phyloP scores from a whole-genome alignment of 345 rosid species.

The Murraya koenigii region DNA sequence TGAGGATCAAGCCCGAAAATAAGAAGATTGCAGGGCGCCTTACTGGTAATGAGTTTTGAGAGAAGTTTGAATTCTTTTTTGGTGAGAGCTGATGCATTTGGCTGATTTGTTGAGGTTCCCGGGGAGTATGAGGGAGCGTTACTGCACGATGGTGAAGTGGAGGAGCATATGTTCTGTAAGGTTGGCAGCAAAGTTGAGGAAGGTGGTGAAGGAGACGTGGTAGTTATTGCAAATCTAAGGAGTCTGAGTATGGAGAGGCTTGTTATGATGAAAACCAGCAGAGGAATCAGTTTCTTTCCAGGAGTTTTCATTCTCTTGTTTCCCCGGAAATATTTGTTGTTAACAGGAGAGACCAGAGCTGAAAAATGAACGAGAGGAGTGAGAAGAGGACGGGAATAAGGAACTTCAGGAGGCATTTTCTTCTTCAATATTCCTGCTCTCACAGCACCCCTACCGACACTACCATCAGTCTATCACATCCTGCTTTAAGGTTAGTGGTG shows the following conservation, averaged over 20 bases:
- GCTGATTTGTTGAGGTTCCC: constrained; percentile 1
- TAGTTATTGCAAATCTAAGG: constrained; percentile 44
- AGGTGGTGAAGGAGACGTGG: constrained; percentile 42
- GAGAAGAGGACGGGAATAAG: constrained; percentile 35
- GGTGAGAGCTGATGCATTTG: constrained; percentile 31
- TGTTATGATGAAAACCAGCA: constrained; percentile 57
- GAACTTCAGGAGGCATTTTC: constrained; percentile 70
- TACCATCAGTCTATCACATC: constrained; percentile 24
- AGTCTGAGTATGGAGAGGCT: constrained; percentile 63
- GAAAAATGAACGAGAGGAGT: constrained; percentile 44
- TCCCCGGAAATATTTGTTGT: constrained; percentile 30
- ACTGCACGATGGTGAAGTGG: constrained; percentile 30
- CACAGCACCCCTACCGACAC: constrained; percentile 10
- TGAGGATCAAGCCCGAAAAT: constrained; percentile 61
- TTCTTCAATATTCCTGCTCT: constrained; percentile 14
- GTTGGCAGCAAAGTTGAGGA: constrained; percentile 32
- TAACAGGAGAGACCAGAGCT: constrained; percentile 43
- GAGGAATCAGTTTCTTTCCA: constrained; percentile 57
- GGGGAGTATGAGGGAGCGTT: constrained; percentile 16
- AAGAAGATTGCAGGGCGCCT: constrained; percentile 81
- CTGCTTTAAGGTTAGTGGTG: constrained; percentile 19
- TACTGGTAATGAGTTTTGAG: constrained; percentile 37
- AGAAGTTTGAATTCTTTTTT: constrained; percentile 67
- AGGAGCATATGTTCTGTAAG: constrained; percentile 27
- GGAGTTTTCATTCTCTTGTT: constrained; percentile 48